Conservation (phyloP, 2,329 filamentous ascomycete species). For the Stachybotrys chartarum region DNA sequence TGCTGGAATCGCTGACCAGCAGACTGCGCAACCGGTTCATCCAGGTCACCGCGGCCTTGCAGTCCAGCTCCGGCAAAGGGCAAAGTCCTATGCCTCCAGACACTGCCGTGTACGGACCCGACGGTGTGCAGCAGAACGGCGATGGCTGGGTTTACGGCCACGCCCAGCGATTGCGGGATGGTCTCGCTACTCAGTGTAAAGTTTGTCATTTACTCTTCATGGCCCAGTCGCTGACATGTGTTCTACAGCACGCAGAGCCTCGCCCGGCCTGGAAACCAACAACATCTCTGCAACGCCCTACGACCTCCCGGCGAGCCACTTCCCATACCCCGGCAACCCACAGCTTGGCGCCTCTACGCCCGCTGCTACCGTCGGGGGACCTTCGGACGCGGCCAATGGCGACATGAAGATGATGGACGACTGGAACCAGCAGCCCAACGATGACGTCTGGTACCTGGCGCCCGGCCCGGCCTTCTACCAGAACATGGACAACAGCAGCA, state of each 20-base stretch:
- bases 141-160: slow-evolving; percentile 29
- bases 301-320: slow-evolving; percentile 46
- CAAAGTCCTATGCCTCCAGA: slow-evolving; percentile 32
- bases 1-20: slow-evolving; percentile 71
- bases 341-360: slow-evolving; percentile 46
- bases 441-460: slow-evolving; percentile 63
- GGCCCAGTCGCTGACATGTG: neutral
- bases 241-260: slow-evolving; percentile 22
- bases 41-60: slow-evolving; percentile 45
- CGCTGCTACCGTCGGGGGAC: slow-evolving; percentile 19
- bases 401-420: slow-evolving; percentile 43
- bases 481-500: slow-evolving; percentile 52
- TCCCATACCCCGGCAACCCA: slow-evolving; percentile 43
- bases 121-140: slow-evolving; percentile 15
- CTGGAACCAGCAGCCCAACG: slow-evolving; percentile 47
- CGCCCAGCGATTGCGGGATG: slow-evolving; percentile 32
- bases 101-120: slow-evolving; percentile 17
- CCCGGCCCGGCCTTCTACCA: slow-evolving; percentile 58
- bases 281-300: slow-evolving; percentile 59
- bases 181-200: slow-evolving; percentile 29
- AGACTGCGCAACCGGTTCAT: slow-evolving; percentile 69
- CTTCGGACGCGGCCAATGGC: slow-evolving; percentile 5
- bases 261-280: slow-evolving; percentile 29
- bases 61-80: slow-evolving; percentile 30
- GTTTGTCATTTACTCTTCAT: slow-evolving; percentile 2